Base-by-base conservation (phyloP, 305 asterid species). In the Stenogyne calaminthoides region DNA sequence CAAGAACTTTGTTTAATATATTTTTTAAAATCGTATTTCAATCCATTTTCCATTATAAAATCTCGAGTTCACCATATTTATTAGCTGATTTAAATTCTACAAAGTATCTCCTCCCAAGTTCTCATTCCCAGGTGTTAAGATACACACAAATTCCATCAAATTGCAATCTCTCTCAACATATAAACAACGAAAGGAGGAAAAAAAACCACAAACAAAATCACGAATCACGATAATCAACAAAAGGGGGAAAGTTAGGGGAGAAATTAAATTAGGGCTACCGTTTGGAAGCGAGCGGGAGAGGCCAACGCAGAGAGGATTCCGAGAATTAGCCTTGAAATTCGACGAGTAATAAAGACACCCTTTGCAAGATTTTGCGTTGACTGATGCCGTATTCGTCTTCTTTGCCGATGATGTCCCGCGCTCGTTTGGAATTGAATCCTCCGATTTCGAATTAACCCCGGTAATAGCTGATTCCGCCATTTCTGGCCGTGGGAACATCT, bases 331-430 rank as follows among this genome's bases (percentile, higher is more conserved):
- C 83, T 86, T 85, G 80, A 88, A 71, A 60, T 78, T 78, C 1
- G 98, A 88, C 18, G 98, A 90, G 75, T 90, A 92, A 70, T 88
- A 92, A 1, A 92, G 78, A 77, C 91, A 86, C 4, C 98, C 97
- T 76, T 87, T 92, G 88, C 98, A 92, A 14, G 97, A 90, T 77
- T 84, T 92, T 9, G 89, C 96, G 70, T 78, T 82, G 60, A 55
- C 36, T 27, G 74, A 46, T 52, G 60, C 70, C 16, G 78, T 60
- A 52, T 65, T 66, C 77, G 73, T 19, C 19, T 51, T 76, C 59
- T 79, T 85, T 29, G 80, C 37, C 6, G 79, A 76, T 2, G 88
- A 69, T 81, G 40, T 10, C 81, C 7, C 25, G 78, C 59, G 75
- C 60, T 36, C 75, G 57, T 36, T 36, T 6, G 77, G 77, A 63